Base-by-base conservation (phyloP, 768 basidiomycete genomes). In the Termitomyces sp. region DNA sequence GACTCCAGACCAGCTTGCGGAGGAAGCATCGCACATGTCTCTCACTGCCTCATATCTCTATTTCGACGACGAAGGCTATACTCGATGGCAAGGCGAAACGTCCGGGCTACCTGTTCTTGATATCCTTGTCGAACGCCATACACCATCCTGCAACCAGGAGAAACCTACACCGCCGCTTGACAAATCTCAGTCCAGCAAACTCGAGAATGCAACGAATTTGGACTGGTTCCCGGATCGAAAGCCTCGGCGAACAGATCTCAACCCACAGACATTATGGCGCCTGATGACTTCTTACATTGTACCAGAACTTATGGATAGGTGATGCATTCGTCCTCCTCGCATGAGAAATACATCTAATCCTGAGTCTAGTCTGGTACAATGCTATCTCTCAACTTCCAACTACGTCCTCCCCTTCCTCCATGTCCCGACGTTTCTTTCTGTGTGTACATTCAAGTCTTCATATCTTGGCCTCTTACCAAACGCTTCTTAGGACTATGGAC, bases 261-360 rank as follows among this genome's bases (percentile, higher is more conserved):
- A 94, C 63, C 92, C 94, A 10, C 91, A 94, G 71, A 83, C 83
- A 9, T 72, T 91, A 5, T 97, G 94, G 94, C 84, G 88, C 55
- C 76, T 89, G 18, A 88, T 95, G 63, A 94, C 94, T 1, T 86
- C 89, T 1, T 83, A 85, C 53, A 93, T 96, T 53, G 82, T 83
- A 3, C 91, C 94, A 9, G 92, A 94, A 64, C 77, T 96, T 50
- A 95, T 97, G 92, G 94, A 97, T 70, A 93, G 83, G 94, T 91
- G 62, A 64, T 77, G 66, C 36, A 58, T 54, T 61, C n/a, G n/a
- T 57, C 60, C 41, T 62, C 52, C 52, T 50, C 52, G 54, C 36
- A 52, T 46, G 48, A 44, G 36, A 23, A 40, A 12, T 18, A 6
- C 11, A 44, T 52, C 51, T 60, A 22, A 63, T 52, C 40, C 36